These are phyloP conservation scores for Podochytrium sp. DNA, from an alignment of 192 early-diverging fungal genomes.

Conservation along the genomic window DNA sequence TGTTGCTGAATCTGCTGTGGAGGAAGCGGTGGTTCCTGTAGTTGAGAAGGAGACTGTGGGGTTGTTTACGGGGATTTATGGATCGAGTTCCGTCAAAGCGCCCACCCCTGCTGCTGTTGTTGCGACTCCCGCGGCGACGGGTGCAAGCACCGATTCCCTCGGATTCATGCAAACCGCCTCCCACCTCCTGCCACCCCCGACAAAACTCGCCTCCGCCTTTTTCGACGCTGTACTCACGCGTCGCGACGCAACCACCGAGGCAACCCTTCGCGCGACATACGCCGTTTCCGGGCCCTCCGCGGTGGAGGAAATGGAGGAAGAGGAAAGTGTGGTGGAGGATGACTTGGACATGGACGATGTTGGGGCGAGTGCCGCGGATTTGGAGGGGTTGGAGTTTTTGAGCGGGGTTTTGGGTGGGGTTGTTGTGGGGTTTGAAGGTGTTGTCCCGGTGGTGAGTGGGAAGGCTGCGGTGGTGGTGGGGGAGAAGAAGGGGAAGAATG, in stretches of 20 bases:
- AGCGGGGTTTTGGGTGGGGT: neutral
- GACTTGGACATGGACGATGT: neutral
- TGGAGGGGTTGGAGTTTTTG: neutral
- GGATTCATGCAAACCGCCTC: constrained; percentile 17
- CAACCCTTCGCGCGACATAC: too few relatives aligned
- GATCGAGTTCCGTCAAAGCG: neutral
- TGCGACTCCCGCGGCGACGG: too few relatives aligned
- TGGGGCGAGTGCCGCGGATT: neutral
- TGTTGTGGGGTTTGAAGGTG: neutral
- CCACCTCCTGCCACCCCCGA: constrained; percentile 3
- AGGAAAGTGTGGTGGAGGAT: too few relatives aligned
- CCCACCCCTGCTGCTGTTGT: too few relatives aligned
- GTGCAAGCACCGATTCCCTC: neutral
- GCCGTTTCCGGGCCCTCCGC: too few relatives aligned
- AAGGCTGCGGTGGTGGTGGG: too few relatives aligned
- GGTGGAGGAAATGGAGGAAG: too few relatives aligned
- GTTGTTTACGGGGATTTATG: constrained; percentile 17
- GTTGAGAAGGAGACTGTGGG: neutral
- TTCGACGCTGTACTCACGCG: constrained; percentile 19
- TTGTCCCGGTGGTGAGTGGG: too few relatives aligned
- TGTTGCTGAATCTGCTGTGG: neutral
- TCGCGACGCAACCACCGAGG: too few relatives aligned
- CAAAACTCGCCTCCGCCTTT: constrained; percentile 11
- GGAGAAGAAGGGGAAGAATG: too few relatives aligned
- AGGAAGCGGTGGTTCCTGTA: neutral